Base-by-base conservation (phyloP, 305 asterid species). In the Rubia peregrina region DNA sequence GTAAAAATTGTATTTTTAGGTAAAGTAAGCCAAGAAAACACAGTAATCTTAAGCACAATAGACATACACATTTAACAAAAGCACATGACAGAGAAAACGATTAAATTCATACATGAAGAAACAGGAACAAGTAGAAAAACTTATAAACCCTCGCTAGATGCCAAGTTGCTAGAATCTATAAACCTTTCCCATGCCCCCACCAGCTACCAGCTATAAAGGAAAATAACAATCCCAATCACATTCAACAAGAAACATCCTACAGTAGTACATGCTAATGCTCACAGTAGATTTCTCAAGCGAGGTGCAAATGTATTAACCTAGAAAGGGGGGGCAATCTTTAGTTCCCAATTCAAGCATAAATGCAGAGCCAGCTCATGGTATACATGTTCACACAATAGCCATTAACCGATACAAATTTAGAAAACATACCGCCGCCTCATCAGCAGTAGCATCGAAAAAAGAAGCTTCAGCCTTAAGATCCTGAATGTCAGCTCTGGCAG, bases 381-480 rank as follows among this genome's bases (percentile, higher is more conserved):
- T 16, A 6, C 44, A 42, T 42, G 44, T 42, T 10, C 9, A 22
- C 9, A 36, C 1, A 22, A 46, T 7, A 26, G 30, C 30, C 30
- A n/a, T 67, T 40, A 12, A 61, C 22, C 61, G 60, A 61, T 69
- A 33, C 41, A 40, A 73, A 62, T 75, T 57, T 19, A 61, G 64
- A 70, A 80, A 48, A 72, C 84, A 80, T 83, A 94, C 97, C 78
- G 72, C 84, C 59, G 96, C 84, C 80, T 94, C 97, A 19, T 73
- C 68, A 65, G 95, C 96, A 12, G 95, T 89, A 62, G 84, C 79
- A 75, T 86, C 80, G 75, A 94, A 94, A 79, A 93, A 89, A 24
- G 88, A 81, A 71, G 90, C 96, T 81, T 93, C 96, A 0, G 84
- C 86, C 78, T 83, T 84, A 68, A 93, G 84, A 85, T 89, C 96